These are phyloP conservation scores for Trichosanthes truncata DNA, from an alignment of 306 rosid species.

Conservation along the genomic window DNA sequence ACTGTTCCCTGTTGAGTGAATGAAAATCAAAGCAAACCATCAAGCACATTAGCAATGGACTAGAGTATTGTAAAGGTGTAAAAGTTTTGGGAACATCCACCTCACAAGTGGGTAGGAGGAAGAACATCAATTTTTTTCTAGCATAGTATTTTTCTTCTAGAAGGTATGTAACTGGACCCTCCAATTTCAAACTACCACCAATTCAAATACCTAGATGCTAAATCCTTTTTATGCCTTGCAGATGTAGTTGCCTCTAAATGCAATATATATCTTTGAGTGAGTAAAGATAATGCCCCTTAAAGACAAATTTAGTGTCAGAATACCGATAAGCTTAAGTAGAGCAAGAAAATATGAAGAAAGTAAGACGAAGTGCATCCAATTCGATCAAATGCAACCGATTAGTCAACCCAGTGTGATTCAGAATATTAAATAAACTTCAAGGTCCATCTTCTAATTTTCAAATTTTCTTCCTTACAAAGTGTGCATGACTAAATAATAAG, in stretches of 20 bases:
- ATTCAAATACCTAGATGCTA: background rate
- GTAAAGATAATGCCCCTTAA: background rate
- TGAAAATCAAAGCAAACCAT: background rate
- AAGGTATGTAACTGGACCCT: background rate
- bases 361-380: background rate
- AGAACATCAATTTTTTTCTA: background rate
- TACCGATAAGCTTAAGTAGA: background rate
- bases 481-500: background rate
- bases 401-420: background rate
- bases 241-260: background rate
- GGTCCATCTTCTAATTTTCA: background rate
- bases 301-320: background rate
- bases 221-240: background rate
- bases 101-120: background rate
- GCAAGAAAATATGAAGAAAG: background rate
- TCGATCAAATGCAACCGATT: background rate
- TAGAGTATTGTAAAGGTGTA: background rate
- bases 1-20: conserved; percentile 60
- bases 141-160: background rate
- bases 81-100: background rate
- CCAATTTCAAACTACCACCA: background rate
- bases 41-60: background rate
- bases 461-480: background rate
- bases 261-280: background rate
- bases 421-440: background rate